These are phyloP conservation scores for Alternaria angustiovoidea DNA, from an alignment of 2,329 filamentous ascomycete genomes.

Conservation along the genomic window DNA sequence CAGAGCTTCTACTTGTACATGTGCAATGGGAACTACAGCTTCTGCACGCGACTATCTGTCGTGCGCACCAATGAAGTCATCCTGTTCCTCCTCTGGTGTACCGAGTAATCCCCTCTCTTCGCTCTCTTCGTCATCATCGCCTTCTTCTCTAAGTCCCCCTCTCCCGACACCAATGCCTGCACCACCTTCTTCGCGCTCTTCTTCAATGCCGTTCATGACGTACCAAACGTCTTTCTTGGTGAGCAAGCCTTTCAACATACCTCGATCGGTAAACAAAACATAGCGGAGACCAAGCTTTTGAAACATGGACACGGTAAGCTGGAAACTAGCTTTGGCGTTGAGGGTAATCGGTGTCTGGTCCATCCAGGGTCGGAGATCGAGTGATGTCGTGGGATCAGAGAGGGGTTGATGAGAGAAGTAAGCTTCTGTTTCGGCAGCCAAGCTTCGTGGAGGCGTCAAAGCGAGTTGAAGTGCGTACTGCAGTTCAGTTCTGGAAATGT, in stretches of 20 bases:
- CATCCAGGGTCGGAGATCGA: constrained; percentile 97
- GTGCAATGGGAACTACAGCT: constrained; percentile 7
- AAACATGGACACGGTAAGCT: constrained; percentile 91
- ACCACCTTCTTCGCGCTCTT: constrained; percentile 40
- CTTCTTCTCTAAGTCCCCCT: constrained; percentile 48
- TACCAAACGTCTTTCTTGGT: constrained; percentile 99
- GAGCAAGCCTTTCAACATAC: constrained; percentile 81
- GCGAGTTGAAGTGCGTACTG: constrained; percentile 78
- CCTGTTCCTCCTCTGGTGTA: constrained; percentile 32
- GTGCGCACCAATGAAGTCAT: constrained; percentile 26
- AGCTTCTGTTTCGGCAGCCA: constrained; percentile 76
- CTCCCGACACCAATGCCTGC: constrained; percentile 47
- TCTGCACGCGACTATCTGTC: constrained; percentile 14
- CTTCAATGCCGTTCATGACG: constrained; percentile 72
- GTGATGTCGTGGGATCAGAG: constrained; percentile 73
- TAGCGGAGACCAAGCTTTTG: constrained; percentile 92
- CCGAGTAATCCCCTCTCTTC: constrained; percentile 53
- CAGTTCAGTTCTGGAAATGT: constrained; percentile 92
- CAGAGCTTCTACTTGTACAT: not conserved
- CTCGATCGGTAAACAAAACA: constrained; percentile 84
- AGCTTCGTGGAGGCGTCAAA: constrained; percentile 62
- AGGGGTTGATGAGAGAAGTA: constrained; percentile 87
- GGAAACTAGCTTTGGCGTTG: constrained; percentile 76
- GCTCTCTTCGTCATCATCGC: constrained; percentile 36
- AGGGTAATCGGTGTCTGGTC: constrained; percentile 96